A percentile compares a stretch with the other conserved stretches of the same genome.
These are phyloP conservation scores for Kwoniella sp. DNA, from an alignment of 768 basidiomycete species.

Conservation along the genomic window DNA sequence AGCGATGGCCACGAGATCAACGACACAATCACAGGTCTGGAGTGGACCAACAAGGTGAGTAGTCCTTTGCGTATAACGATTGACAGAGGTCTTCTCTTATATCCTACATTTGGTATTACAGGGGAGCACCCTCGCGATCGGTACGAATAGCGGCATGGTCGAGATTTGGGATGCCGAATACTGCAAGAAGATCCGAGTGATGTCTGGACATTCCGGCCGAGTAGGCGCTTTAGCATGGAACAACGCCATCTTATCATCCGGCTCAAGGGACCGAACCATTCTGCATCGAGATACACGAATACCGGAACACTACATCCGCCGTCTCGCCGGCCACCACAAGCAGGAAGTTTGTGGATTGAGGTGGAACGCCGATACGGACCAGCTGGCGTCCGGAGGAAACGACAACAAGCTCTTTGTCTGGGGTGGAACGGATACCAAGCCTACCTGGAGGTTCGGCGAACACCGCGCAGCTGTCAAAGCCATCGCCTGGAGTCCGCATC, in stretches of 20 bases:
- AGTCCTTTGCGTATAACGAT: background rate
- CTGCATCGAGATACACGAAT: constrained; percentile 91
- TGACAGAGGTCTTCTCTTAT: background rate
- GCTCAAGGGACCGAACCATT: constrained; percentile 86
- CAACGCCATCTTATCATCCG: constrained; percentile 78
- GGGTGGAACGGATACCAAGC: constrained; percentile 71
- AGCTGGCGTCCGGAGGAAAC: constrained; percentile 90
- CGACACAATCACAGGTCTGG: constrained; percentile 82
- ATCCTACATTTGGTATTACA: constrained; percentile 20
- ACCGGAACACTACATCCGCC: constrained; percentile 67
- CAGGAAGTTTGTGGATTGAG: constrained; percentile 96
- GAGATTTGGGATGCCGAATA: constrained; percentile 91
- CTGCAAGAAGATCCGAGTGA: constrained; percentile 74
- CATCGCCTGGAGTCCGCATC: constrained; percentile 96
- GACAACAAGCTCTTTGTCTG: constrained; percentile 99
- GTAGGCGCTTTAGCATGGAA: constrained; percentile 97
- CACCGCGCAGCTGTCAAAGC: constrained; percentile 97
- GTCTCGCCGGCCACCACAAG: constrained; percentile 59
- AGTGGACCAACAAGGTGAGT: constrained; percentile 81
- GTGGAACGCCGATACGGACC: constrained; percentile 71
- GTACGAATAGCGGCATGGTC: constrained; percentile 82
- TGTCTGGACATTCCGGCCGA: constrained; percentile 82
- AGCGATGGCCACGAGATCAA: constrained; percentile 43
- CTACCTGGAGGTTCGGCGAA: constrained; percentile 92
- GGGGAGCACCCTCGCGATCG: constrained; percentile 88